phyloP scores from a whole-genome alignment of 768 basidiomycete species.

The Xerocomellus chrysenteron region DNA sequence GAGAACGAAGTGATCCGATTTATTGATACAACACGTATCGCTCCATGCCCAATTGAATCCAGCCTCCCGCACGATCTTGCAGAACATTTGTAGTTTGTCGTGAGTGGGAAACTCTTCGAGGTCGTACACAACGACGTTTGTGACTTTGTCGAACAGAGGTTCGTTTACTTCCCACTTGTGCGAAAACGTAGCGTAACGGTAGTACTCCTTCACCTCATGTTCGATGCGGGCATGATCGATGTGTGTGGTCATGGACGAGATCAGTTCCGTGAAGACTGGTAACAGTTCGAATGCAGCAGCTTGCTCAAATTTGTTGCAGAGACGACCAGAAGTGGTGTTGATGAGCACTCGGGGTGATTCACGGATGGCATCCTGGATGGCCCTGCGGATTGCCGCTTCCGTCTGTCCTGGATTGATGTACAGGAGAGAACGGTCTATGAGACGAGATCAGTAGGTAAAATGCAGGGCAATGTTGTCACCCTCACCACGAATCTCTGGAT shows the following conservation, averaged over 20 bases:
- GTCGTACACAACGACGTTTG: no score
- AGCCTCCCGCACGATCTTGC: no score
- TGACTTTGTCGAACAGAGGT: no score
- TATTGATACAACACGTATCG: no score
- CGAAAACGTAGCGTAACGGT: not conserved
- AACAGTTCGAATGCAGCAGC: not conserved
- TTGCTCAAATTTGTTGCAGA: not conserved
- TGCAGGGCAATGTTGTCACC: no score
- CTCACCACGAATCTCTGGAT: not conserved
- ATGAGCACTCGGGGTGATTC: conserved; percentile 1
- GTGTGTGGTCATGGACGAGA: not conserved
- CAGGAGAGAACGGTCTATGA: not conserved
- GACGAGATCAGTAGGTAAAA: not conserved
- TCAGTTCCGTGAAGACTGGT: not conserved
- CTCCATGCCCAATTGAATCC: no score
- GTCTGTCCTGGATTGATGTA: not conserved
- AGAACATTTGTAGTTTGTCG: no score
- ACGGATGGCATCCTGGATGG: not conserved
- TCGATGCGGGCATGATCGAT: not conserved
- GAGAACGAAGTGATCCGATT: no score
- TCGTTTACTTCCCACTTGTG: no score
- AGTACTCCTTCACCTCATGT: not conserved
- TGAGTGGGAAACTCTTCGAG: no score
- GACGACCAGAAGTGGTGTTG: not conserved
- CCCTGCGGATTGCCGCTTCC: not conserved